Evolutionary conservation across 1,284 basidiomycete species (phyloP).

Genomic region (Veloporphyrellus conicus): DNA sequence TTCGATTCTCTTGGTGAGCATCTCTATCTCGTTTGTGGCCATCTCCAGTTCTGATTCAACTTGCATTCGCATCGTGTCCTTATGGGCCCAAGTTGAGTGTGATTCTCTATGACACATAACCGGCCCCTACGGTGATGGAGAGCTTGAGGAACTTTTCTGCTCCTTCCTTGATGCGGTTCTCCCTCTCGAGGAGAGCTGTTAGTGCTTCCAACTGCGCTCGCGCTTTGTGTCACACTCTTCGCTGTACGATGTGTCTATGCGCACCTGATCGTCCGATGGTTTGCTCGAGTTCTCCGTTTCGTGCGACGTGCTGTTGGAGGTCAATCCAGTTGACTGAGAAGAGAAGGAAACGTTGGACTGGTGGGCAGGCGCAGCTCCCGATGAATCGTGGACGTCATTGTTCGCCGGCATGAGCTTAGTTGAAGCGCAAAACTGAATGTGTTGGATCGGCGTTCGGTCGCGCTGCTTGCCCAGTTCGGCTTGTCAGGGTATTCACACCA

Average conservation of each 20-base stretch:
- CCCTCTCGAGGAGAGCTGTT: conserved; percentile 60
- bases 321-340: conserved; percentile 31
- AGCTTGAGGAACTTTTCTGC: conserved; percentile 78
- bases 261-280: conserved; percentile 33
- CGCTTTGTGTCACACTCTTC: conserved; percentile 4
- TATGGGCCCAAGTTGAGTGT: conserved; percentile 17
- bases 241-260: conserved; percentile 5
- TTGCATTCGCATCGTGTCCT: conserved; percentile 65
- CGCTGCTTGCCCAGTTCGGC: too few species aligned
- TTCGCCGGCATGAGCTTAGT: conserved; percentile 27
- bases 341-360: conserved; percentile 29
- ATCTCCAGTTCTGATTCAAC: conserved; percentile 74
- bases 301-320: conserved; percentile 20
- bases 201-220: conserved; percentile 61
- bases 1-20: conserved; percentile 60
- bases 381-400: conserved; percentile 29
- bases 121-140: conserved; percentile 49
- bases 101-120: background rate
- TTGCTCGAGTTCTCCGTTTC: conserved; percentile 24
- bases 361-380: conserved; percentile 19
- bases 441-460: background rate
- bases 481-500: background rate
- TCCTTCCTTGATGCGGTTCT: conserved; percentile 79
- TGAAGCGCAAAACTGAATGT: background rate
- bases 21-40: conserved; percentile 68